Base-by-base conservation (phyloP, 495 filamentous ascomycete species). In the Melanomma pulvis-pyrius region DNA sequence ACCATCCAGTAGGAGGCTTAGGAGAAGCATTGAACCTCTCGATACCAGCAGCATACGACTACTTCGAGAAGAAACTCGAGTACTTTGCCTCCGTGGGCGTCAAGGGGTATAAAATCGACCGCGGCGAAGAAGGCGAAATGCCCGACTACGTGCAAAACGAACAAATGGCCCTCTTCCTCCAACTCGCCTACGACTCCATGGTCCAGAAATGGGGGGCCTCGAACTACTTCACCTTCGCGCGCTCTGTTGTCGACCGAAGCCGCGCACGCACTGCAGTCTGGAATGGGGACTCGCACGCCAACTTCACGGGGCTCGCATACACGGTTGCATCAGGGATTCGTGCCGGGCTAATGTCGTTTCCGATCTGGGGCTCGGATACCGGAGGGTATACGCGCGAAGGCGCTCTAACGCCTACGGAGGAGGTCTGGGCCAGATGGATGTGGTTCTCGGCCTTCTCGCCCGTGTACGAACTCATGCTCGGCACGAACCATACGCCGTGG, bases 341-440 rank as follows among this genome's bases (percentile, higher is more conserved):
- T 25, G 44, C 75, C 13, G 75, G 75, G 30, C 59, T 77, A 5
- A 53, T 77, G 7, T 60, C 67, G 11, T 77, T 73, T 41, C 61
- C 67, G 13, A 53, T 64, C 28, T 77, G 75, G 75, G 69, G 67
- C 12, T 72, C 69, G 17, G 75, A 77, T 61, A 74, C 69, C 11
- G 75, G 75, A 15, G 75, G 75, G 1, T 77, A 75, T 67, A 52
- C 68, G 1, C 62, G 73, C 25, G 70, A 55, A 30, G 54, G 62
- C 8, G 30, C 19, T 11, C 55, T 67, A 19, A 59, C 64, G 22
- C 75, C 75, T 17, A 70, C 62, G 0, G 70, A 73, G 50, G 75
- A 77, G 59, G 57, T 77, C 19, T 77, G 73, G 73, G 74, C 71
- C 2, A 53, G 75, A 21, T 77, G 75, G 75, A 77, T 77, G 73